Percentiles rank a stretch among this genome's conserved stretches.
These are phyloP conservation scores for Quercus suber DNA, from an alignment of 306 rosid species.

Conservation along the genomic window DNA sequence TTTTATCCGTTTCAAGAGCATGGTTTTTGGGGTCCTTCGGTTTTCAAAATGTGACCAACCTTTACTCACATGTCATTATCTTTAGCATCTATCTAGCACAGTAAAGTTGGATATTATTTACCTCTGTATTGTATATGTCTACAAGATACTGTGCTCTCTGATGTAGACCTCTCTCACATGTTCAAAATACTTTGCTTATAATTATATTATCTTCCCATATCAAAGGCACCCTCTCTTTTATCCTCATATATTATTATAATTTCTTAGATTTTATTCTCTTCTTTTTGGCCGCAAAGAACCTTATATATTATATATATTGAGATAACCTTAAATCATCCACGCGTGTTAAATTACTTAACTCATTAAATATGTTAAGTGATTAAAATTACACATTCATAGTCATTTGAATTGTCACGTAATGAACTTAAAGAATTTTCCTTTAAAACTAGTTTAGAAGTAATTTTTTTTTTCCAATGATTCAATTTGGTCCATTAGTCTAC, in stretches of 20 bases:
- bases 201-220: constrained; percentile 16
- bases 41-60: constrained; percentile 61
- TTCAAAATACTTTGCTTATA: neutral
- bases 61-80: constrained; percentile 64
- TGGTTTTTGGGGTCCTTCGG: constrained; percentile 30
- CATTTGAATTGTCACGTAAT: too few species aligned
- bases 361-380: too few species aligned
- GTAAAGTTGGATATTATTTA: constrained; percentile 17
- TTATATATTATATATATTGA: too few species aligned
- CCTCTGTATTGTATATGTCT: neutral
- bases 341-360: too few species aligned
- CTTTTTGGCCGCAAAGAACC: too few species aligned
- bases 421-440: too few species aligned
- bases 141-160: constrained; percentile 22
- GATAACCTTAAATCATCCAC: too few species aligned
- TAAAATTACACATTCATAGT: too few species aligned
- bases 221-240: constrained; percentile 2
- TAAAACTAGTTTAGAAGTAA: too few species aligned
- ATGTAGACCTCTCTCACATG: constrained; percentile 36
- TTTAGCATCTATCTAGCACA: constrained; percentile 24
- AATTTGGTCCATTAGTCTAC: neutral
- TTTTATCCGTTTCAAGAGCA: constrained; percentile 28
- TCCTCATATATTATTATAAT: neutral
- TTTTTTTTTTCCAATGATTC: too few species aligned
- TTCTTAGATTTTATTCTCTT: too few species aligned